Percentiles rank a stretch among this genome's conserved stretches.
phyloP scores from a whole-genome alignment of 371 early-diverging fungal species.

The Syncephalastrum contaminatum region DNA sequence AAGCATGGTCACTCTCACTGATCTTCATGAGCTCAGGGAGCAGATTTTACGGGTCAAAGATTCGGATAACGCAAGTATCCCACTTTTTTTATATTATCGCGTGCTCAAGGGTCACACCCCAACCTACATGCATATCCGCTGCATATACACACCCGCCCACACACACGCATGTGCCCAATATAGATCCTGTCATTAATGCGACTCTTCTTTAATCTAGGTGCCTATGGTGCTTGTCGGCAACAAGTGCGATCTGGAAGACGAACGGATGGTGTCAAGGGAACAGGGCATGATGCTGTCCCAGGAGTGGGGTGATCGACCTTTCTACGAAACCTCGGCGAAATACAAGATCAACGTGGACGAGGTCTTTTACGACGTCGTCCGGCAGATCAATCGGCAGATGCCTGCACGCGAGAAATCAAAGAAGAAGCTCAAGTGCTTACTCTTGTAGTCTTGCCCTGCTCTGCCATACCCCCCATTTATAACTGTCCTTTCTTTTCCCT shows the following conservation, averaged over 20 bases:
- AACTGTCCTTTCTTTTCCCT: no score
- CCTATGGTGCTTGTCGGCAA: conserved; percentile 88
- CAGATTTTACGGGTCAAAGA: conserved; percentile 86
- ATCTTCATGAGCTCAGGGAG: conserved; percentile 72
- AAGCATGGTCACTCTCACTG: conserved; percentile 79
- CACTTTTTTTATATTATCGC: no score
- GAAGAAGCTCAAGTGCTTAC: conserved; percentile 17
- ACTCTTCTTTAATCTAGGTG: conserved; percentile 55
- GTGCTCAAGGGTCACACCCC: no score
- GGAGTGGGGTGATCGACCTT: conserved; percentile 73
- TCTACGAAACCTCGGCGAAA: conserved; percentile 85
- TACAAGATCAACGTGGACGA: conserved; percentile 84
- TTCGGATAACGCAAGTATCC: conserved; percentile 63
- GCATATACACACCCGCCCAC: conserved; percentile 1
- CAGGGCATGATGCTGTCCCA: conserved; percentile 63
- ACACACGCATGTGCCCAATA: background rate
- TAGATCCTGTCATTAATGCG: no score
- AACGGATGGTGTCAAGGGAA: conserved; percentile 71
- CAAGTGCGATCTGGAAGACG: conserved; percentile 83
- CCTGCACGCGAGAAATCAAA: conserved; percentile 13
- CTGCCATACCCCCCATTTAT: no score
- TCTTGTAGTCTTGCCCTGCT: conserved; percentile 7
- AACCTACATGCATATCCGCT: background rate
- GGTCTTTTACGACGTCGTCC: conserved; percentile 62
- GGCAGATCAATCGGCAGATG: conserved; percentile 55